A percentile compares a stretch with the other conserved stretches of the same genome.
Conservation (phyloP, 805 yeast species). For the Yarrowia hollandica region DNA sequence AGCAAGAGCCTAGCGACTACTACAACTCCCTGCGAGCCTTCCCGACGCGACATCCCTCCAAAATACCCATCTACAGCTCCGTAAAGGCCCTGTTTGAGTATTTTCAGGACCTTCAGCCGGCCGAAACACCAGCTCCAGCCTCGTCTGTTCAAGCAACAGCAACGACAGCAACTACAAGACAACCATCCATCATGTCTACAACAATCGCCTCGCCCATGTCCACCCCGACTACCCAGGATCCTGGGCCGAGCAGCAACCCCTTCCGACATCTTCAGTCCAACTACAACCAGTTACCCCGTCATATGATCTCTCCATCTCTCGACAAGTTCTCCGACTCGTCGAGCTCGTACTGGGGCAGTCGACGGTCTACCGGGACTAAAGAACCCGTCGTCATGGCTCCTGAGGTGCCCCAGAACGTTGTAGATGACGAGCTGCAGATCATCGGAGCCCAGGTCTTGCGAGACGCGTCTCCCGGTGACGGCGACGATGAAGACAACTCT, state of each 20-base stretch:
- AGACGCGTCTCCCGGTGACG: conserved; percentile 22
- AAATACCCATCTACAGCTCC: background rate
- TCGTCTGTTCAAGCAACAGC: background rate
- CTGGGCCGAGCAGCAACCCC: conserved; percentile 11
- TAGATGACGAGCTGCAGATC: conserved; percentile 19
- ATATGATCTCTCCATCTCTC: conserved; percentile 22
- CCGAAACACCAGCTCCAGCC: background rate
- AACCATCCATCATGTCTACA: background rate
- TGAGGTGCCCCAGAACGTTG: conserved; percentile 8
- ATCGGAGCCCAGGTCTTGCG: conserved; percentile 7
- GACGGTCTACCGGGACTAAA: conserved; percentile 26
- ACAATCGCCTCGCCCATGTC: conserved; percentile 29
- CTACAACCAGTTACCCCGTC: conserved; percentile 24
- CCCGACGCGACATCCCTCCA: background rate
- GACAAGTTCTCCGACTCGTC: conserved; percentile 29
- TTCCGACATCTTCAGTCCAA: conserved; percentile 24
- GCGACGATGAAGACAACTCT: conserved; percentile 26
- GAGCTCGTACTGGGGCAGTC: conserved; percentile 13
- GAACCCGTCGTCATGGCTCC: conserved; percentile 3
- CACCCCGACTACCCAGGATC: conserved; percentile 28
- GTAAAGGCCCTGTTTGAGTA: background rate
- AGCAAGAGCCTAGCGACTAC: no score
- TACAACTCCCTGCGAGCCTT: background rate
- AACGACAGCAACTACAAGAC: background rate
- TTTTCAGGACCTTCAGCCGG: background rate